These are phyloP conservation scores for Chrysopogon serrulatus DNA, from an alignment of 176 grass and related monocot genomes.

Conservation along the genomic window DNA sequence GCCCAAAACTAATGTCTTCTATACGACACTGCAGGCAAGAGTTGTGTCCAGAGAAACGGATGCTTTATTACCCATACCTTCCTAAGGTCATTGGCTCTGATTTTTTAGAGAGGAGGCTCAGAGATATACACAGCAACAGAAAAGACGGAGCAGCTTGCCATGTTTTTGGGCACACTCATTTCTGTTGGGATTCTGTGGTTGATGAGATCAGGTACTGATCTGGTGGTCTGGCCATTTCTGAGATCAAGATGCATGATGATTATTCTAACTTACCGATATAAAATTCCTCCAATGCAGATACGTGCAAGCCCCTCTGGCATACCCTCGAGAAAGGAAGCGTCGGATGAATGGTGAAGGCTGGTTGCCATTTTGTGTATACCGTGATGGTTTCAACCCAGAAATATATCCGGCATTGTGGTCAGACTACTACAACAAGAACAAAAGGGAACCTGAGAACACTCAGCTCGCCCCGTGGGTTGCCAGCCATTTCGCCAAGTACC, in stretches of 20 bases:
- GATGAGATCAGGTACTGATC: slow-evolving; percentile 77
- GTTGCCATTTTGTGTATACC: slow-evolving; percentile 89
- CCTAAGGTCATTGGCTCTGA: slow-evolving; percentile 90
- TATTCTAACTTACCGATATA: background rate
- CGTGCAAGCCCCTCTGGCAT: slow-evolving; percentile 86
- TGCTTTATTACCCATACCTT: slow-evolving; percentile 94
- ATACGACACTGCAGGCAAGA: slow-evolving; percentile 65
- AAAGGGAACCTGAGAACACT: slow-evolving; percentile 84
- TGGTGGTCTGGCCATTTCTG: background rate
- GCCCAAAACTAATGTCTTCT: background rate
- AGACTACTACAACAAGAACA: slow-evolving; percentile 76
- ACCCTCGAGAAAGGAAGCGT: slow-evolving; percentile 79
- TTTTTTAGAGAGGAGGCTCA: slow-evolving; percentile 71
- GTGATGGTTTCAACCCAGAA: slow-evolving; percentile 65
- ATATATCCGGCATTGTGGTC: slow-evolving; percentile 81
- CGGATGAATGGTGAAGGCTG: slow-evolving; percentile 70
- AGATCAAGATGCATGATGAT: background rate
- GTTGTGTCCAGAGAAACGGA: slow-evolving; percentile 95
- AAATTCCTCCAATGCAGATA: slow-evolving; percentile 37
- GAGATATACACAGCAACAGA: slow-evolving; percentile 58
- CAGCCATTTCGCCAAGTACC: slow-evolving; percentile 69
- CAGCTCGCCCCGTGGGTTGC: slow-evolving; percentile 92
- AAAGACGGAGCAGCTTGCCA: slow-evolving; percentile 55
- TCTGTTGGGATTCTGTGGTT: slow-evolving; percentile 88
- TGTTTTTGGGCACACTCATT: slow-evolving; percentile 96